Evolutionary conservation across 148 eudicot species (phyloP), one percentile per base, ranked within the genome.

Genomic region (Limonium bicolor): DNA sequence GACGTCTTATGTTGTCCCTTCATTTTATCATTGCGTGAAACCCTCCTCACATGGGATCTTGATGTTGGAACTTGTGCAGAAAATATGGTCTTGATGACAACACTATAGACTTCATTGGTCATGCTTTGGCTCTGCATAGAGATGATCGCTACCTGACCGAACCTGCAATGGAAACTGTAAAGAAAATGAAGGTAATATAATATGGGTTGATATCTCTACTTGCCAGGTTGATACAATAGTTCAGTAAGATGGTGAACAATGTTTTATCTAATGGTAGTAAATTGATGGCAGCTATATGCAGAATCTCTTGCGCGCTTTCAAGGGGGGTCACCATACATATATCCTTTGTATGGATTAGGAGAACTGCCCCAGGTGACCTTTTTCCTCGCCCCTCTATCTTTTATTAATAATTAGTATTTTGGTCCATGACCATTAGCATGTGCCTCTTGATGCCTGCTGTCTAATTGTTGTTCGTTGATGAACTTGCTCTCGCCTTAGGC

Each of bases 291-390:
- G 96, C 69, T 87, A 20, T 82, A 87, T 54, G 73, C 96, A 4
- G 96, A 88, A 60, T 88, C 97, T 63, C 44, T 88, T 47, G 81
- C 84, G 52, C 95, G 97, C 39, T 88, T 88, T 60, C 79, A 70
- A 66, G 97, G 97, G 72, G 95, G 97, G 55, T 84, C 95, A 22
- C 95, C 97, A 10, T 88, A 88, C 59, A 84, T 88, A 48, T 88
- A 88, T 56, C 97, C 96, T 7, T 55, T 88, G 61, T 88, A 88
- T 38, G 97, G 97, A 21, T 64, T 88, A 44, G 97, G 92, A 62
- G 97, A 88, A 66, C 85, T 88, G 17, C 97, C 97, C 45, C 97
- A 88, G 94, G 97, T 88, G 38, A 28, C 20, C 35, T 42, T 27
- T 21, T 7, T 39, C 20, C 30, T 34, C 9, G 25, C 22, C 22